These are phyloP conservation scores for Silybum marianum DNA, from an alignment of 129 eudicot genomes.

Conservation along the genomic window DNA sequence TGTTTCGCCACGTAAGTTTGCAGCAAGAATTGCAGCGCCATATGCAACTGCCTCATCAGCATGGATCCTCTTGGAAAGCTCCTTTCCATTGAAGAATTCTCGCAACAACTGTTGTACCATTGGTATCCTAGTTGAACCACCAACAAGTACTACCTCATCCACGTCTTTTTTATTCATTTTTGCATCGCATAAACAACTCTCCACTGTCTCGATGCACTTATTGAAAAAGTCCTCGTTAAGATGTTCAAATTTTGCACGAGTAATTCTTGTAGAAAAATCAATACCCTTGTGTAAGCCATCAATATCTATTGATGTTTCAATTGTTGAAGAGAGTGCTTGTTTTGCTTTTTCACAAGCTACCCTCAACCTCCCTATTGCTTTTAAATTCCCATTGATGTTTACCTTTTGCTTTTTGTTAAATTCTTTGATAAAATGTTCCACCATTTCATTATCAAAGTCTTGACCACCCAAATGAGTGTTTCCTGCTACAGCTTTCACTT, in stretches of 20 bases:
- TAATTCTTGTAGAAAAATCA: slow-evolving; percentile 20
- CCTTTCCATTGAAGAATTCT: slow-evolving; percentile 16
- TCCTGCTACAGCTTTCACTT: slow-evolving; percentile 45
- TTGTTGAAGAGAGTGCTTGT: slow-evolving; percentile 43
- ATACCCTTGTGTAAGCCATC: slow-evolving; percentile 20
- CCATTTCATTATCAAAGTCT: slow-evolving; percentile 49
- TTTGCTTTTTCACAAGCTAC: slow-evolving; percentile 58
- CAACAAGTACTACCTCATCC: slow-evolving; percentile 22
- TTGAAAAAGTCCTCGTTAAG: slow-evolving; percentile 5
- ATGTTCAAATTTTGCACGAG: slow-evolving; percentile 25
- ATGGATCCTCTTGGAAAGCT: slow-evolving; percentile 21
- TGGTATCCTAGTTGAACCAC: slow-evolving; percentile 22
- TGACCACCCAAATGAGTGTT: slow-evolving; percentile 52
- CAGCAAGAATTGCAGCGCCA: slow-evolving; percentile 21
- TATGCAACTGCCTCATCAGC: slow-evolving; percentile 22
- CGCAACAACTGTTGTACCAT: slow-evolving; percentile 20
- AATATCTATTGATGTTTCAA: slow-evolving; percentile 10
- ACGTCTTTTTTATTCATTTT: background rate
- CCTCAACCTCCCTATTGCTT: slow-evolving; percentile 53
- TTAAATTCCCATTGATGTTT: slow-evolving; percentile 41
- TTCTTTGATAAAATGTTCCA: slow-evolving; percentile 46
- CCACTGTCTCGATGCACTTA: slow-evolving; percentile 21
- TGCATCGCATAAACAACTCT: slow-evolving; percentile 8
- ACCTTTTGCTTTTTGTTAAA: slow-evolving; percentile 44
- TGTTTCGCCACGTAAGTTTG: slow-evolving; percentile 14